These are phyloP conservation scores for Trichoderma virens DNA, from an alignment of 495 filamentous ascomycete species.

Conservation along the genomic window DNA sequence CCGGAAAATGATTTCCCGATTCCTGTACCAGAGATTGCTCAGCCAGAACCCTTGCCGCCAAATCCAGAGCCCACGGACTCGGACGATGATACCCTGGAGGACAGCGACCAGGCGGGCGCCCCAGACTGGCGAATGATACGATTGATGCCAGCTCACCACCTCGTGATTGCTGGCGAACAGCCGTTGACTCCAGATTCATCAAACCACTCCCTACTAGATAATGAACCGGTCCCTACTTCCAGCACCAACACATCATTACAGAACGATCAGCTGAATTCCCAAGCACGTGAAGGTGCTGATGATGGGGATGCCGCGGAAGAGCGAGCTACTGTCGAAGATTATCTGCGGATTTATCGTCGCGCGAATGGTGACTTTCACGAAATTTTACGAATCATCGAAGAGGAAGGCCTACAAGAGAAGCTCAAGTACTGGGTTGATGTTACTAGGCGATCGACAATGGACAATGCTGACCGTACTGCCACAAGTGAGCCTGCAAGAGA, in stretches of 20 bases:
- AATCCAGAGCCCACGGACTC: slow-evolving; percentile 14
- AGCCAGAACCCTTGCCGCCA: slow-evolving; percentile 7
- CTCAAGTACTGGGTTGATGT: slow-evolving; percentile 43
- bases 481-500: not conserved
- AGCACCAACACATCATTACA: not conserved
- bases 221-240: not conserved
- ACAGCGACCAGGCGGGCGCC: not conserved
- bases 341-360: slow-evolving; percentile 43
- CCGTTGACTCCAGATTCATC: not conserved
- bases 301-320: not conserved
- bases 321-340: slow-evolving; percentile 28
- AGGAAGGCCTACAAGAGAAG: slow-evolving; percentile 50
- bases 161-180: not conserved
- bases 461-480: not conserved
- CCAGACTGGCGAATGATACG: not conserved
- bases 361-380: slow-evolving; percentile 51
- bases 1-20: slow-evolving; percentile 43
- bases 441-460: slow-evolving; percentile 14
- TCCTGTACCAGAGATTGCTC: slow-evolving; percentile 20
- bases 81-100: not conserved
- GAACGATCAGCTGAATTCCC: not conserved
- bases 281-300: not conserved
- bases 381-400: slow-evolving; percentile 53
- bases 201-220: not conserved
- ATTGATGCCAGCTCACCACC: not conserved